Evolutionary conservation across 306 rosid genomes (phyloP).

Genomic region (Gastrolobium villosum): DNA sequence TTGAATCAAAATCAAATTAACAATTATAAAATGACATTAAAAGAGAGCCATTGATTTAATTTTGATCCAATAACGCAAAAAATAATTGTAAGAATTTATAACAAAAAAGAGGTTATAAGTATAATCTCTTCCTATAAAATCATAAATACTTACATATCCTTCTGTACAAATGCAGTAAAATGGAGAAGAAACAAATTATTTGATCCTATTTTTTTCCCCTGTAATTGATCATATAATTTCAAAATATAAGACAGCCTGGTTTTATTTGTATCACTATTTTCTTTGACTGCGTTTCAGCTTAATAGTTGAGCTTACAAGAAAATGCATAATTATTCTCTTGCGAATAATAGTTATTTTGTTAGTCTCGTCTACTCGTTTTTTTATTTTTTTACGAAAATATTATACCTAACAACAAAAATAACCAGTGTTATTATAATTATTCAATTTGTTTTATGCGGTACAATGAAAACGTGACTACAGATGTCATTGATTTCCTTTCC

Average conservation of each 20-base stretch:
- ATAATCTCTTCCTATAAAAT: too few species aligned
- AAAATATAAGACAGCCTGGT: neutral
- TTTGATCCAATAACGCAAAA: too few species aligned
- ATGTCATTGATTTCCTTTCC: slow-evolving; percentile 44
- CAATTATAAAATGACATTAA: too few species aligned
- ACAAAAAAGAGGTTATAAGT: too few species aligned
- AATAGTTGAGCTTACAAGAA: neutral
- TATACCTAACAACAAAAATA: slow-evolving; percentile 12
- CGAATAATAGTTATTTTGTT: slow-evolving; percentile 13
- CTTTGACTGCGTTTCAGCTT: slow-evolving; percentile 17
- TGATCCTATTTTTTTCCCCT: too few species aligned
- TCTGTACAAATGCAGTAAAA: too few species aligned
- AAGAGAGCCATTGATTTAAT: too few species aligned
- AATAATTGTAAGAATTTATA: too few species aligned
- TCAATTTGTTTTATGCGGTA: slow-evolving; percentile 31
- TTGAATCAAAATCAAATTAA: too few species aligned
- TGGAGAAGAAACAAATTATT: too few species aligned
- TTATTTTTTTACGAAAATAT: neutral
- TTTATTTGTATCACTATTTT: neutral
- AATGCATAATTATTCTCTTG: neutral
- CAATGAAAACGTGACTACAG: slow-evolving; percentile 41
- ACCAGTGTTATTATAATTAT: neutral
- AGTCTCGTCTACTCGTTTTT: neutral
- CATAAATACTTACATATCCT: too few species aligned
- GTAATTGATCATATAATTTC: too few species aligned